A percentile compares a stretch with the other conserved stretches of the same genome.
These are phyloP conservation scores for Cladosporium phlei DNA, from an alignment of 2,329 filamentous ascomycete species.

Conservation along the genomic window DNA sequence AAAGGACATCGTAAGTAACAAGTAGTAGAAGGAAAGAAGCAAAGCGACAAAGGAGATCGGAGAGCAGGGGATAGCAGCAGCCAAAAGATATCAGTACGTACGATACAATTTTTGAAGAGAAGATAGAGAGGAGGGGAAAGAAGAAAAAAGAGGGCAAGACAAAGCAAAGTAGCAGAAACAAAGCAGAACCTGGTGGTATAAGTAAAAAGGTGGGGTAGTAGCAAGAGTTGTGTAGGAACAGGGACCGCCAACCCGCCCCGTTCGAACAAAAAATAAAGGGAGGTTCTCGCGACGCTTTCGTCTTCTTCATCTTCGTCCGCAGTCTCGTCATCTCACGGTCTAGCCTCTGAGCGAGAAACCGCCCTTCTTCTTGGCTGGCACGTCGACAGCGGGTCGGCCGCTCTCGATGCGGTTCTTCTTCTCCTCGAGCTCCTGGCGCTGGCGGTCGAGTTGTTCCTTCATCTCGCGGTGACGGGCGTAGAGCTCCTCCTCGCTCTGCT, in stretches of 20 bases:
- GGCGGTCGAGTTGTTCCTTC: constrained; percentile 98
- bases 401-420: constrained; percentile 96
- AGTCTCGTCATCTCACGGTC: not conserved
- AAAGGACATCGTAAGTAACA: no score
- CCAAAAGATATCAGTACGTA: no score
- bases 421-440: constrained; percentile 91
- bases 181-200: constrained; percentile 8
- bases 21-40: no score
- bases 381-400: constrained; percentile 80
- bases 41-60: no score
- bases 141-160: no score
- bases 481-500: constrained; percentile 98
- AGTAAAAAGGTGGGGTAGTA: not conserved
- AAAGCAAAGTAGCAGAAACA: no score
- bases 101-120: no score
- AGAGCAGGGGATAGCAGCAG: no score
- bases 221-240: not conserved
- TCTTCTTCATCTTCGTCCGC: not conserved
- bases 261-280: no score
- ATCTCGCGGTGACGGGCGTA: constrained; percentile 98
- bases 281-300: no score
- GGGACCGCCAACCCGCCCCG: no score
- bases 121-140: no score
- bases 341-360: constrained; percentile 83
- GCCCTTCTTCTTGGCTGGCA: constrained; percentile 93